phyloP scores from a whole-genome alignment of 2,329 filamentous ascomycete species.

The Penicillium brevicompactum region DNA sequence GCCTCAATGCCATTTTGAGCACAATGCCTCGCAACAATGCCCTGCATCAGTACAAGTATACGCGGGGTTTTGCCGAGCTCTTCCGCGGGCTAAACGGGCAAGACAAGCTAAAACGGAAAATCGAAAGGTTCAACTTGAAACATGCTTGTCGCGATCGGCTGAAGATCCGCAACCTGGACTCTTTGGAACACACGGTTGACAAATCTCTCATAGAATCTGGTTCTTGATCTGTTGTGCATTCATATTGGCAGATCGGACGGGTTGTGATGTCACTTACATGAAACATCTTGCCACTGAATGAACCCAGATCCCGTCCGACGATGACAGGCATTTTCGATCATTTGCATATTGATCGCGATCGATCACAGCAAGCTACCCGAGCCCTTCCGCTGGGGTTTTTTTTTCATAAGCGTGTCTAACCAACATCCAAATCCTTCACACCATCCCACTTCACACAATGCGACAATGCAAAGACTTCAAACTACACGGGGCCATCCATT shows the following conservation, averaged over 20 bases:
- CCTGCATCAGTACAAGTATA: too few relatives aligned
- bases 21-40: neutral
- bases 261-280: neutral
- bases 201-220: neutral
- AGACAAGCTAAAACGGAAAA: neutral
- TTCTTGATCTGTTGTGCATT: neutral
- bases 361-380: neutral
- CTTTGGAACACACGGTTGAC: neutral
- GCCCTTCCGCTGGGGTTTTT: neutral
- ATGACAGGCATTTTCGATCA: neutral
- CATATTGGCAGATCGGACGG: neutral
- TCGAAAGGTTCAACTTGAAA: neutral
- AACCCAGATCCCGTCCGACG: neutral
- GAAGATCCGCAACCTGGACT: neutral
- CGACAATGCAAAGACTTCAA: too few relatives aligned
- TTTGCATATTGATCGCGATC: neutral
- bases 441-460: too few relatives aligned
- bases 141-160: neutral
- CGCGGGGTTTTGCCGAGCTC: neutral
- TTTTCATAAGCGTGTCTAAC: neutral
- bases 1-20: neutral
- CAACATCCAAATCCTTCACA: neutral
- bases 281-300: neutral
- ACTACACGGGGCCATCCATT: too few relatives aligned
- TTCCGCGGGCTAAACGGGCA: neutral